Conservation (phyloP, 345 rosid genomes). For the Xanthoceras sorbifolium region DNA sequence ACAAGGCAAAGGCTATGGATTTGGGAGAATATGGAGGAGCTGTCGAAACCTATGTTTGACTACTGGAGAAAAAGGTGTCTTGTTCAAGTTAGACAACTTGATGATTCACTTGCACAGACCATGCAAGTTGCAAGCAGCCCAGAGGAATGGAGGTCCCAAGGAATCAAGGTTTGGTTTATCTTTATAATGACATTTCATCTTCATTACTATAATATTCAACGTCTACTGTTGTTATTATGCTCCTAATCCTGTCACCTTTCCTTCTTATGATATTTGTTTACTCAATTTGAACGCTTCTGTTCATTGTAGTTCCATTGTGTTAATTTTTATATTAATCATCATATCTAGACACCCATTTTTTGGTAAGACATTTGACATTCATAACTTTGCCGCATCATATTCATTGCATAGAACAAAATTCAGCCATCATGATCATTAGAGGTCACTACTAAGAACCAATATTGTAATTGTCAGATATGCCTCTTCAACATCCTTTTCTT, state of each 20-base stretch:
- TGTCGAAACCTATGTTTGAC: slow-evolving; percentile 41
- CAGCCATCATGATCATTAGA: too few relatives aligned
- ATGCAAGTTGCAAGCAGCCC: slow-evolving; percentile 51
- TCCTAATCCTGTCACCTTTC: background rate
- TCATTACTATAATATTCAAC: too few relatives aligned
- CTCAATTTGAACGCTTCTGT: background rate
- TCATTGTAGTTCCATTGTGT: background rate
- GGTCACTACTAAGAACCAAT: too few relatives aligned
- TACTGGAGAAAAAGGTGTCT: slow-evolving; percentile 39
- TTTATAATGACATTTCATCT: background rate
- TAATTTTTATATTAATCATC: too few relatives aligned
- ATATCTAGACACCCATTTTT: too few relatives aligned
- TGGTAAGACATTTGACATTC: too few relatives aligned
- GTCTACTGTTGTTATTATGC: background rate
- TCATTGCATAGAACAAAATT: too few relatives aligned
- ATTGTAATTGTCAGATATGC: too few relatives aligned
- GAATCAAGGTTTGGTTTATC: slow-evolving; percentile 39
- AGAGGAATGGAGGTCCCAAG: slow-evolving; percentile 51
- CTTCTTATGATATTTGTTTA: background rate
- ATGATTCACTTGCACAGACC: slow-evolving; percentile 38
- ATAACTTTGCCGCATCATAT: too few relatives aligned
- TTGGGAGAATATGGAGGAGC: slow-evolving; percentile 43
- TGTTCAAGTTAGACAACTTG: slow-evolving; percentile 39
- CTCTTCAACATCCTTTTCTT: too few relatives aligned
- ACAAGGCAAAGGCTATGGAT: slow-evolving; percentile 60